Percentiles rank a stretch among this genome's conserved stretches.
Conservation (phyloP, 352 stramenopile species). For the Plasmopara halstedii region DNA sequence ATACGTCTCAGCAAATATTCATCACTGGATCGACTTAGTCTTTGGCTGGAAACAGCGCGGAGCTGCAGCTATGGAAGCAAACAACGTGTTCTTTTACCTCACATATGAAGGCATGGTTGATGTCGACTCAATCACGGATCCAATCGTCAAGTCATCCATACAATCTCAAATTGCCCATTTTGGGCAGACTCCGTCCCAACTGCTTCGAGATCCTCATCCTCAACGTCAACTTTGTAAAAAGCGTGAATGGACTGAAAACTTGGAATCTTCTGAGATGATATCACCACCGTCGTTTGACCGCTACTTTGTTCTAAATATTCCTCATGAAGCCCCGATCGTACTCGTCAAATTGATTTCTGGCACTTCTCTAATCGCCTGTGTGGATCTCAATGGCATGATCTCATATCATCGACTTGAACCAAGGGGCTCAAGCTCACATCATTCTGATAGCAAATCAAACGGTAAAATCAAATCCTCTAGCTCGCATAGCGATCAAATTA, state of each 20-base stretch:
- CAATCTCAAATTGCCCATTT: slow-evolving; percentile 98
- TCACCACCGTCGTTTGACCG: slow-evolving; percentile 2
- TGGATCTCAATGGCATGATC: slow-evolving; percentile 59
- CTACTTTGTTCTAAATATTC: slow-evolving; percentile 26
- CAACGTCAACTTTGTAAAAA: slow-evolving; percentile 24
- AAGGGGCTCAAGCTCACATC: slow-evolving; percentile 34
- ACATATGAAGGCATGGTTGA: slow-evolving; percentile 98
- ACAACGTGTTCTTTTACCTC: slow-evolving; percentile 98
- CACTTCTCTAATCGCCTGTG: slow-evolving; percentile 48
- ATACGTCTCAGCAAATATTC: slow-evolving; percentile 73
- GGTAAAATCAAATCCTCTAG: slow-evolving; percentile 3
- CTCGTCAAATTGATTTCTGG: slow-evolving; percentile 39
- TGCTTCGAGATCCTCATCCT: slow-evolving; percentile 88
- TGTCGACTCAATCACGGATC: slow-evolving; percentile 91
- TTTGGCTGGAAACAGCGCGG: slow-evolving; percentile 74
- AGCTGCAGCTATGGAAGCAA: slow-evolving; percentile 81
- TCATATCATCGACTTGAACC: slow-evolving; percentile 64
- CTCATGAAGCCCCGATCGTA: slow-evolving; percentile 55
- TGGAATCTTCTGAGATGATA: too few species aligned
- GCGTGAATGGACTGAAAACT: too few species aligned
- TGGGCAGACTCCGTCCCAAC: slow-evolving; percentile 95
- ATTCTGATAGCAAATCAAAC: slow-evolving; percentile 10
- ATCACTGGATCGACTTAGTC: slow-evolving; percentile 87
- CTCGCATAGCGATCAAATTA: slow-evolving; percentile 13
- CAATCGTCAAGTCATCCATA: slow-evolving; percentile 89